Percentiles rank a stretch among this genome's conserved stretches.
Conservation (phyloP, 441 rosid genomes). For the Populus hybrid region DNA sequence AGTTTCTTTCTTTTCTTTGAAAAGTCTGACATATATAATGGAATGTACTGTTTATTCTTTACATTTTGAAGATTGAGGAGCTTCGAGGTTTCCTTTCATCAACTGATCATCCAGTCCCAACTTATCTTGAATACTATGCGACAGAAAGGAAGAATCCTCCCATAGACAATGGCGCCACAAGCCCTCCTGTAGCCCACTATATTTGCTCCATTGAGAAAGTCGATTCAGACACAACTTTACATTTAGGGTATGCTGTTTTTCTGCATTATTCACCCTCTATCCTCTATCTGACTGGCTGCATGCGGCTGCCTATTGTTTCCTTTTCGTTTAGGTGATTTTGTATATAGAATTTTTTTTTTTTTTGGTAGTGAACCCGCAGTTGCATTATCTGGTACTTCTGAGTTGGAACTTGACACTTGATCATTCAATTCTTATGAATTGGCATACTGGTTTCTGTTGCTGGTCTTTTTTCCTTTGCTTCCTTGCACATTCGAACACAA, state of each 20-base stretch:
- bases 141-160: conserved; percentile 44
- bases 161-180: conserved; percentile 31
- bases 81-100: conserved; percentile 67
- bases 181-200: conserved; percentile 31
- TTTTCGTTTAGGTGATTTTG: neutral
- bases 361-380: neutral
- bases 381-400: neutral
- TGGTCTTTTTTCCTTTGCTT: neutral
- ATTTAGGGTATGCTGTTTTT: conserved; percentile 56
- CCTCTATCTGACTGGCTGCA: neutral
- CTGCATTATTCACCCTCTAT: neutral
- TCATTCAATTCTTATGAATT: neutral
- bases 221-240: conserved; percentile 82
- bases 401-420: too few relatives aligned
- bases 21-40: neutral
- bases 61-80: conserved; percentile 62
- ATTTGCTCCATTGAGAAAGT: conserved; percentile 43
- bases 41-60: neutral
- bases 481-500: neutral
- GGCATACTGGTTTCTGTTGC: neutral
- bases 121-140: conserved; percentile 51
- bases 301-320: neutral
- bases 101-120: conserved; percentile 35
- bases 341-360: neutral
- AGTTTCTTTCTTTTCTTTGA: neutral